Evolutionary conservation across 2,329 filamentous ascomycete species (phyloP).

Genomic region (Nemania diffusa): DNA sequence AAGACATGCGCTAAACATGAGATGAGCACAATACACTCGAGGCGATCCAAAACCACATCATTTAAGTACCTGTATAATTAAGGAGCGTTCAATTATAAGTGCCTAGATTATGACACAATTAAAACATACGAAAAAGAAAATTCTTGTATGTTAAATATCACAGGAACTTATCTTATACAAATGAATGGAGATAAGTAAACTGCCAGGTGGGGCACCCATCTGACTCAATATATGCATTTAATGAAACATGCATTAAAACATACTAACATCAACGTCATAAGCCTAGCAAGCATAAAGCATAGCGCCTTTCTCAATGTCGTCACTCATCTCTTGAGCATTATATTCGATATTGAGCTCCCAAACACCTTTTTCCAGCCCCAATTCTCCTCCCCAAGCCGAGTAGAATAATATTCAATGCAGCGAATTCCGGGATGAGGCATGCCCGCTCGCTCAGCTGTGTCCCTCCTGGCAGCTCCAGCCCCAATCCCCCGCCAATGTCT

Average conservation of each 20-base stretch:
- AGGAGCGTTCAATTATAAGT: too few species aligned
- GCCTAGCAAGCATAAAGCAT: background rate
- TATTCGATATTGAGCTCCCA: background rate
- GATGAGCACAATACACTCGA: too few species aligned
- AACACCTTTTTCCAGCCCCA: background rate
- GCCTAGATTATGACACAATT: too few species aligned
- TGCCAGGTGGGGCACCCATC: too few species aligned
- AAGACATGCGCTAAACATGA: too few species aligned
- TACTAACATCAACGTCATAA: background rate
- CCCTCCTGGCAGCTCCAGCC: slow-evolving; percentile 41
- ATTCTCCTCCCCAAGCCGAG: background rate
- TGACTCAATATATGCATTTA: background rate
- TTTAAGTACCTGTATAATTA: too few species aligned
- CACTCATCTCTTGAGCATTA: background rate
- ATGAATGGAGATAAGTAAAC: too few species aligned
- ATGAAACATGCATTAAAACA: background rate
- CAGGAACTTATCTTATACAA: too few species aligned
- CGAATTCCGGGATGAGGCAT: slow-evolving; percentile 69
- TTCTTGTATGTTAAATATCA: too few species aligned
- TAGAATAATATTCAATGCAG: slow-evolving; percentile 21
- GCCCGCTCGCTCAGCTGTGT: slow-evolving; percentile 58
- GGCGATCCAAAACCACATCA: too few species aligned
- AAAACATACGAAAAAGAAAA: too few species aligned
- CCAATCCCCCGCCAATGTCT: slow-evolving; percentile 37
- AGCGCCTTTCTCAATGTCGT: background rate